phyloP scores from a whole-genome alignment of 331 rosid species.

The Malus hybrid region DNA sequence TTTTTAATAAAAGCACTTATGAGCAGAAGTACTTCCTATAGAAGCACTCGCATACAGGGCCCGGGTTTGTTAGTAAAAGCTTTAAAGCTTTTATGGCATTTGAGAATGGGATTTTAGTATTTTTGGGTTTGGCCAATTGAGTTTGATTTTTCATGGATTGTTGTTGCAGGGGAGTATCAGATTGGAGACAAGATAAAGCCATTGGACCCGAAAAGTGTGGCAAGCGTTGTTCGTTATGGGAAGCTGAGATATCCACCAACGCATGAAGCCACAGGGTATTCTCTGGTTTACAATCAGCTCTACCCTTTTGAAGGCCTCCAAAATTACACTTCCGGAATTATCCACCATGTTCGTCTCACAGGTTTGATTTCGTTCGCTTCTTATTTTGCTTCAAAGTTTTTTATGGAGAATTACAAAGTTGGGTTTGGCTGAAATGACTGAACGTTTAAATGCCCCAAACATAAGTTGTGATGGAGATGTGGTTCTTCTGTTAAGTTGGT shows the following conservation, averaged over 20 bases:
- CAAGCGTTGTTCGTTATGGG: slow-evolving; percentile 57
- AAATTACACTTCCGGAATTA: slow-evolving; percentile 84
- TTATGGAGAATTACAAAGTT: background rate
- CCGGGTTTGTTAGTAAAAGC: background rate
- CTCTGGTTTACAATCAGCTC: slow-evolving; percentile 65
- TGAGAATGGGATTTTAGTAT: background rate
- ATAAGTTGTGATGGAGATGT: background rate
- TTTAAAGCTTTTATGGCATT: background rate
- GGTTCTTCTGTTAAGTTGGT: background rate
- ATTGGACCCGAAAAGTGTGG: slow-evolving; percentile 53
- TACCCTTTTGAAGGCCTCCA: slow-evolving; percentile 81
- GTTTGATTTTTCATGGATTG: background rate
- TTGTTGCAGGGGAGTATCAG: slow-evolving; percentile 58
- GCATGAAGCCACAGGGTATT: slow-evolving; percentile 51
- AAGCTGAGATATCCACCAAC: slow-evolving; percentile 25
- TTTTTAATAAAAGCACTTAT: too few relatives aligned
- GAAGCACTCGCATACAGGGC: background rate
- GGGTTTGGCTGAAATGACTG: background rate
- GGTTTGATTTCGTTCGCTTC: slow-evolving; percentile 27
- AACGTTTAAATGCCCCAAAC: background rate
- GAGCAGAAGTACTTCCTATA: background rate
- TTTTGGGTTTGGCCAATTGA: background rate
- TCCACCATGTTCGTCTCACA: slow-evolving; percentile 73
- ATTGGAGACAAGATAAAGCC: slow-evolving; percentile 62
- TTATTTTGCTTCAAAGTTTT: background rate